Base-by-base conservation (phyloP, 2,329 filamentous ascomycete species). In the Stagonosporopsis tanaceti region DNA sequence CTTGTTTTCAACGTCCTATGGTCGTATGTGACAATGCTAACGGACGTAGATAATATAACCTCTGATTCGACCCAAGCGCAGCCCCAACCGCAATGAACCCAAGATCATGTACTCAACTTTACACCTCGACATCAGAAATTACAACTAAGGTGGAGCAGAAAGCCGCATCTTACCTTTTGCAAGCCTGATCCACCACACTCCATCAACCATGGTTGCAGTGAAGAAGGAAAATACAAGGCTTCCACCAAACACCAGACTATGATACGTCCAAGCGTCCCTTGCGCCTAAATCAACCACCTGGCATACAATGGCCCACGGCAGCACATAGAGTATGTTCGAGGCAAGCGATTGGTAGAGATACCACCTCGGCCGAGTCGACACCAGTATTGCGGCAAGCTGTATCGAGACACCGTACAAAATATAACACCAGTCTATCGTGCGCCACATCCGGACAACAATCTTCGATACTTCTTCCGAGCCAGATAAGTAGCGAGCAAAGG, bases 281-380 rank as follows among this genome's bases (percentile, higher is more conserved):
- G 78, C 69, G 6, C 81, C 79, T 39, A 76, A 30, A 7, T 61
- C 32, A 2, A 47, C 61, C 0, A 64, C 60, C 38, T 84, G 57
- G 84, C 86, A 73, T 0, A 83, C 86, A 38, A 92, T 84, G 0
- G 89, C 88, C 88, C 89, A 92, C 0, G 88, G 89, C 2, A 92
- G 74, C 0, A 91, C 87, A 68, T 88, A 91, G 0, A 88, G 71
- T 0, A 92, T 45, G 64, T 91, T 92, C 6, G 87, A 89, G 0
- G 78, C 82, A 0, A 92, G 74, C 3, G 85, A 87, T 69, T 91
- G 88, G 56, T 83, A 86, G 0, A 91, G 78, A 68, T 90, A 92
- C 88, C 87, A 91, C 2, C 77, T 77, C 0, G 88, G 88, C 0
- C 81, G 76, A 0, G 88, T 90, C 0, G 89, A 85, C 0, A 90